phyloP scores from a whole-genome alignment of 345 rosid species.

The Dovyalis caffra region DNA sequence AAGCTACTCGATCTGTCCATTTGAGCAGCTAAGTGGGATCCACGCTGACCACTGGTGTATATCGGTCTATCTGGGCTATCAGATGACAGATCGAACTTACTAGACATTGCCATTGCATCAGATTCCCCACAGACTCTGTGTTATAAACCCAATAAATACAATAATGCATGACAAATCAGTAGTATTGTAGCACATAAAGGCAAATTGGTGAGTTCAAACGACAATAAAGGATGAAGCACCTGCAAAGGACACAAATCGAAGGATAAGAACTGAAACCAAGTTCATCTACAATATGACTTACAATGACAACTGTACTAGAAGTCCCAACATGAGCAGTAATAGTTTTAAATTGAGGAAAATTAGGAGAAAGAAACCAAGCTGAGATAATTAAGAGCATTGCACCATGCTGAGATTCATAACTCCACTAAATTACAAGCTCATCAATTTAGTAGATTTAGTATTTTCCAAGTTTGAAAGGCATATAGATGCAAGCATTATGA shows the following conservation, averaged over 20 bases:
- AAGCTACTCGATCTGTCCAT: conserved; percentile 89
- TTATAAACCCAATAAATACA: conserved; percentile 50
- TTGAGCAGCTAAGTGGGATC: conserved; percentile 69
- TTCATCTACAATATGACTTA: not conserved
- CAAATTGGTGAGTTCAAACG: conserved; percentile 31
- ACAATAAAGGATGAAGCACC: conserved; percentile 35
- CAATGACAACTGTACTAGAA: not conserved
- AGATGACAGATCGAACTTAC: conserved; percentile 83
- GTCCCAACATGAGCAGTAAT: not conserved
- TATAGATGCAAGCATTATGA: not conserved
- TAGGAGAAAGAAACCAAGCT: conserved; percentile 2
- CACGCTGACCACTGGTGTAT: conserved; percentile 66
- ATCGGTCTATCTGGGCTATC: conserved; percentile 77
- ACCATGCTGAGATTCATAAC: conserved; percentile 7
- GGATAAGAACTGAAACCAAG: conserved; percentile 17
- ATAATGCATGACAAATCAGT: conserved; percentile 67
- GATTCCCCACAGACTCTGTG: conserved; percentile 44
- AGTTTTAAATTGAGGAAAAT: conserved; percentile 12
- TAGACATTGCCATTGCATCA: conserved; percentile 77
- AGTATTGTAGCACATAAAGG: conserved; percentile 52
- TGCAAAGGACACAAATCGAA: conserved; percentile 35
- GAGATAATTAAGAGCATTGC: not conserved
- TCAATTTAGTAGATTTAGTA: not conserved
- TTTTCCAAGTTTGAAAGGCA: not conserved
- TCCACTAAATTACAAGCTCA: not conserved